These are phyloP conservation scores for Pseudogymnoascus sp. DNA, from an alignment of 2,329 filamentous ascomycete genomes.

Conservation along the genomic window DNA sequence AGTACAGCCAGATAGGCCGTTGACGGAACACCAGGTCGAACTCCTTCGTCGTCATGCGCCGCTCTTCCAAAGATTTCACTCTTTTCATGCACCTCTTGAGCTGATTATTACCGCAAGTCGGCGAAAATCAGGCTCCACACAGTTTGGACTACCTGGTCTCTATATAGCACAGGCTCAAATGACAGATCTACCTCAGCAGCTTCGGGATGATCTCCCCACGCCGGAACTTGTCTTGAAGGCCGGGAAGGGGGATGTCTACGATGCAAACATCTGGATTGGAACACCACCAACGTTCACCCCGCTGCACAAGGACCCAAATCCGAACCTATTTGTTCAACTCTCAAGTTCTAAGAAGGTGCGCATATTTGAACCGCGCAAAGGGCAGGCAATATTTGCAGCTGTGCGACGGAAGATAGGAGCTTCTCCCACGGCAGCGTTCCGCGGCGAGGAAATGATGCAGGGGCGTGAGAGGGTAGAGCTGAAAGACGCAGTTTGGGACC, in stretches of 20 bases:
- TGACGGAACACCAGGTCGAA: not conserved
- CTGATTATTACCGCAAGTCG: slow-evolving; percentile 20
- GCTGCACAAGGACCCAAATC: slow-evolving; percentile 86
- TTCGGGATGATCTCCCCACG: slow-evolving; percentile 60
- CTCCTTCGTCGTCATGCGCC: not conserved
- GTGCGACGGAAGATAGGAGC: slow-evolving; percentile 35
- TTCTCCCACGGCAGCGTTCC: slow-evolving; percentile 40
- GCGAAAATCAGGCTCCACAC: not conserved
- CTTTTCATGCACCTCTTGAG: slow-evolving; percentile 35
- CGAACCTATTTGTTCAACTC: slow-evolving; percentile 84
- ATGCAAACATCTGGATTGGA: slow-evolving; percentile 81
- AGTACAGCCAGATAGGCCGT: not conserved
- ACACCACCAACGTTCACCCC: slow-evolving; percentile 82
- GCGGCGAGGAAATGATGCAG: slow-evolving; percentile 87
- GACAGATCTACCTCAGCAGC: slow-evolving; percentile 52
- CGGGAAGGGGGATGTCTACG: slow-evolving; percentile 79
- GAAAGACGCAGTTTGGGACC: slow-evolving; percentile 62
- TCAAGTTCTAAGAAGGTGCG: slow-evolving; percentile 65
- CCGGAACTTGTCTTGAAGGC: slow-evolving; percentile 55
- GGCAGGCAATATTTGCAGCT: slow-evolving; percentile 54
- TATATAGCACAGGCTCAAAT: slow-evolving; percentile 84
- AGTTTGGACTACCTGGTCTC: slow-evolving; percentile 35
- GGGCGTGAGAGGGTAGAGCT: slow-evolving; percentile 62
- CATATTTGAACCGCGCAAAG: slow-evolving; percentile 58
- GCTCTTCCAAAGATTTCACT: slow-evolving; percentile 32